phyloP scores from a whole-genome alignment of 129 eudicot genomes.

The Chrysanthemum lavandulifolium region DNA sequence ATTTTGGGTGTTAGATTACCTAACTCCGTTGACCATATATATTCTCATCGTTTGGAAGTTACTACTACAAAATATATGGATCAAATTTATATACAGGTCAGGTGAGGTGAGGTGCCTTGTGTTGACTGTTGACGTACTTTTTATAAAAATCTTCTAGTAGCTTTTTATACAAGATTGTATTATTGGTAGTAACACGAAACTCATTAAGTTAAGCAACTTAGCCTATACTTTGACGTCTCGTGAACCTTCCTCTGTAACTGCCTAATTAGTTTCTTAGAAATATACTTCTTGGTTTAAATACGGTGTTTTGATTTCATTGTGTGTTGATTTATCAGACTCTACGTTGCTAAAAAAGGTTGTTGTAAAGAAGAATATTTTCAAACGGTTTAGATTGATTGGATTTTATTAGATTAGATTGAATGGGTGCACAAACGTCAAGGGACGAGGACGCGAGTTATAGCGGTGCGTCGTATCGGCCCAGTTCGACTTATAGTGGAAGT shows the following conservation, averaged over 20 bases:
- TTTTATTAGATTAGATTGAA: conserved; percentile 18
- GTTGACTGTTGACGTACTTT: conserved; percentile 15
- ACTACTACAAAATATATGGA: too few species aligned
- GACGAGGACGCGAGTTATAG: conserved; percentile 48
- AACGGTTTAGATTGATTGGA: neutral
- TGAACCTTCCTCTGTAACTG: conserved; percentile 33
- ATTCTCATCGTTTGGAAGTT: too few species aligned
- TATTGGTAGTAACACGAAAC: too few species aligned
- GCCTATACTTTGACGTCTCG: conserved; percentile 2
- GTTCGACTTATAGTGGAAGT: conserved; percentile 24
- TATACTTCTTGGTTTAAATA: neutral
- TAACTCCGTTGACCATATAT: neutral
- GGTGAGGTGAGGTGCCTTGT: too few species aligned
- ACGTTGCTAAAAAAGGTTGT: conserved; percentile 2
- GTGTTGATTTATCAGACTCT: conserved; percentile 10
- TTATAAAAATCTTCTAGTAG: too few species aligned
- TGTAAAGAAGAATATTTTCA: neutral
- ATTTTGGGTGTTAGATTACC: too few species aligned
- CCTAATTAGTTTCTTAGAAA: conserved; percentile 20
- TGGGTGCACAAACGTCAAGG: conserved; percentile 74
- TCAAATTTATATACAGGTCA: neutral
- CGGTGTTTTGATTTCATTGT: neutral
- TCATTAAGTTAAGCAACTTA: conserved; percentile 16
- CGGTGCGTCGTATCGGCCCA: conserved; percentile 34
- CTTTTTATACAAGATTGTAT: too few species aligned